Evolutionary conservation across 768 basidiomycete species (phyloP).

Genomic region (Trametes maxima): DNA sequence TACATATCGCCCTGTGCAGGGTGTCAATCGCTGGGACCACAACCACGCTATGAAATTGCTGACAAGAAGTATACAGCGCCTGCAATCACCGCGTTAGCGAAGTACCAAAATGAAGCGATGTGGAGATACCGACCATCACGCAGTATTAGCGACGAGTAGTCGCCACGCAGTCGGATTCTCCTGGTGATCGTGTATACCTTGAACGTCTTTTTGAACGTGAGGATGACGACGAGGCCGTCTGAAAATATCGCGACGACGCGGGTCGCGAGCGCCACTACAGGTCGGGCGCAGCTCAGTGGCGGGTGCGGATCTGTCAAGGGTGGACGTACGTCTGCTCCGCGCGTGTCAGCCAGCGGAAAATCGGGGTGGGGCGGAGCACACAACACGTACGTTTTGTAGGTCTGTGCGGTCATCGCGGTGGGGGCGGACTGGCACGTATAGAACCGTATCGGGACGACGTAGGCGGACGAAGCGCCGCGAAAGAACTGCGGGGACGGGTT

Average conservation of each 20-base stretch:
- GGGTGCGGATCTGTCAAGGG: neutral
- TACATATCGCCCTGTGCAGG: slow-evolving; percentile 4
- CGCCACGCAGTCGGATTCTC: neutral
- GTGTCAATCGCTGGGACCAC: no score
- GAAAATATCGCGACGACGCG: slow-evolving; percentile 18
- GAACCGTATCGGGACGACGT: slow-evolving; percentile 1
- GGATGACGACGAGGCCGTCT: slow-evolving; percentile 19
- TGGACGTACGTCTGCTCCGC: neutral
- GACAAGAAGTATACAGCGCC: slow-evolving; percentile 20
- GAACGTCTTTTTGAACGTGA: slow-evolving; percentile 23
- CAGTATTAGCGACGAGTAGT: slow-evolving; percentile 9
- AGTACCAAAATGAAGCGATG: neutral
- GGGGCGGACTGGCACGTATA: slow-evolving; percentile 17
- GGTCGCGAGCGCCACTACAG: slow-evolving; percentile 17
- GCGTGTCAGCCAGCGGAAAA: slow-evolving; percentile 3
- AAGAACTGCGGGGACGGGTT: neutral
- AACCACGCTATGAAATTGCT: neutral
- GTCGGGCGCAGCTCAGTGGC: neutral
- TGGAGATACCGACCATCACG: slow-evolving; percentile 12
- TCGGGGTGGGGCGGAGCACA: neutral
- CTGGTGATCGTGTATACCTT: slow-evolving; percentile 7
- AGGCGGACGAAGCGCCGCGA: slow-evolving; percentile 9
- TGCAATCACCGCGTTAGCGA: neutral
- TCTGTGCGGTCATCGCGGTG: slow-evolving; percentile 6
- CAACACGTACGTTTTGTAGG: slow-evolving; percentile 3